Evolutionary conservation across 2,329 filamentous ascomycete genomes (phyloP).

Genomic region (Chrysoporthe austroafricana): DNA sequence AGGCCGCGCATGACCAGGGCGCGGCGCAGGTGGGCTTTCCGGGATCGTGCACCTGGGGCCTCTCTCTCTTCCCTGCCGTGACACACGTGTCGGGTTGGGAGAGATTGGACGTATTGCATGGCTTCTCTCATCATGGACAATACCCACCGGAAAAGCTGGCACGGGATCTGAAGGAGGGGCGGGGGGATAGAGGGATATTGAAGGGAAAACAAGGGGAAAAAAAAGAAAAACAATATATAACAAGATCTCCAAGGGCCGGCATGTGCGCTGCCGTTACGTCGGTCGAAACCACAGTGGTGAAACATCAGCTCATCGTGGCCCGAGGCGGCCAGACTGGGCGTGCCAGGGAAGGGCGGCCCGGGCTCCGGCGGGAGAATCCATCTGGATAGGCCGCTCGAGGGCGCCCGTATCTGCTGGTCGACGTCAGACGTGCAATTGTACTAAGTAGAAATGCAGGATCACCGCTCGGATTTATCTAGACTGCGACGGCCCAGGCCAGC

Average conservation of each 20-base stretch:
- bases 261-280: neutral
- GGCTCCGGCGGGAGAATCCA: slow-evolving; percentile 4
- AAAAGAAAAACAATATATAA: neutral
- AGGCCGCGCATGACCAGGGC: neutral
- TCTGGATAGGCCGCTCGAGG: neutral
- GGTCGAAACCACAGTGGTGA: neutral
- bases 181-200: neutral
- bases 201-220: neutral
- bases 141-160: slow-evolving; percentile 9
- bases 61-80: neutral
- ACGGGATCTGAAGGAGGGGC: neutral
- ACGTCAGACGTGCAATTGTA: neutral
- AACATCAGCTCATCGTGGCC: neutral
- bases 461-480: neutral
- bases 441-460: neutral
- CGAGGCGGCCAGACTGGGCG: neutral
- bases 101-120: neutral
- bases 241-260: neutral
- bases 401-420: neutral
- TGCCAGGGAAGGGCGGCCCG: slow-evolving; percentile 1
- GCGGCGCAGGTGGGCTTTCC: neutral
- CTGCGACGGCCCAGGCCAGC: neutral
- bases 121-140: neutral
- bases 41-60: neutral
- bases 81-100: neutral